Percentiles rank a stretch among this genome's conserved stretches.
Evolutionary conservation across 176 grass and related monocot species (phyloP).

Genomic region (Aechmea fasciata): DNA sequence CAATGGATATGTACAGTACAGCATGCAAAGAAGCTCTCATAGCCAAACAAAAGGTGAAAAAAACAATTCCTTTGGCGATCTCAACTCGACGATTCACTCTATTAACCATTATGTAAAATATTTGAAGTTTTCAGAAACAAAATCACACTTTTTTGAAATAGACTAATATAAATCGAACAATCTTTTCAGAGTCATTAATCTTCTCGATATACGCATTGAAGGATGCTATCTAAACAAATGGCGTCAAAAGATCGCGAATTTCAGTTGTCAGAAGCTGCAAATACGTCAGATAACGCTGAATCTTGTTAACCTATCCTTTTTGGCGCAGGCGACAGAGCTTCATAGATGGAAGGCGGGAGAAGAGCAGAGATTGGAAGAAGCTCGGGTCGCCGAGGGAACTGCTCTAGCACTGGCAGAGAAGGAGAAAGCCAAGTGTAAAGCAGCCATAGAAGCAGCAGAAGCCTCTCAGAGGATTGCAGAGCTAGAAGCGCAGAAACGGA

Average conservation of each 20-base stretch:
- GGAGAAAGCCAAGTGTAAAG: conserved; percentile 56
- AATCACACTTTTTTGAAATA: too few species aligned
- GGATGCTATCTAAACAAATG: too few species aligned
- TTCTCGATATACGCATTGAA: too few species aligned
- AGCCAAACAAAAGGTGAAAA: conserved; percentile 58
- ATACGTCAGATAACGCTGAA: too few species aligned
- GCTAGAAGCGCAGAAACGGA: conserved; percentile 64
- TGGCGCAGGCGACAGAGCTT: conserved; percentile 47
- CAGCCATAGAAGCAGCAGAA: conserved; percentile 48
- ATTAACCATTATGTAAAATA: not conserved
- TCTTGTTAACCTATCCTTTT: too few species aligned
- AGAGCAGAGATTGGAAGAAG: conserved; percentile 38
- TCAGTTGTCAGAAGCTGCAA: too few species aligned
- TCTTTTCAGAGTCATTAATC: too few species aligned
- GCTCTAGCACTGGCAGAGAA: conserved; percentile 51
- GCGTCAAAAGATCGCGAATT: too few species aligned
- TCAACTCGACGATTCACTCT: not conserved
- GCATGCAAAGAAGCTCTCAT: conserved; percentile 78
- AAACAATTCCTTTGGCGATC: not conserved
- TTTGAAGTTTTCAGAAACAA: not conserved
- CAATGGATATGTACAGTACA: conserved; percentile 97
- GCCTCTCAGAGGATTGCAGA: conserved; percentile 58
- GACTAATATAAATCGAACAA: too few species aligned
- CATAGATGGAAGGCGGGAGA: conserved; percentile 65
- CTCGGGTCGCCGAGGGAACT: conserved; percentile 54